Evolutionary conservation across 2,329 filamentous ascomycete genomes (phyloP).

Genomic region (Cryphonectria carpinicola): DNA sequence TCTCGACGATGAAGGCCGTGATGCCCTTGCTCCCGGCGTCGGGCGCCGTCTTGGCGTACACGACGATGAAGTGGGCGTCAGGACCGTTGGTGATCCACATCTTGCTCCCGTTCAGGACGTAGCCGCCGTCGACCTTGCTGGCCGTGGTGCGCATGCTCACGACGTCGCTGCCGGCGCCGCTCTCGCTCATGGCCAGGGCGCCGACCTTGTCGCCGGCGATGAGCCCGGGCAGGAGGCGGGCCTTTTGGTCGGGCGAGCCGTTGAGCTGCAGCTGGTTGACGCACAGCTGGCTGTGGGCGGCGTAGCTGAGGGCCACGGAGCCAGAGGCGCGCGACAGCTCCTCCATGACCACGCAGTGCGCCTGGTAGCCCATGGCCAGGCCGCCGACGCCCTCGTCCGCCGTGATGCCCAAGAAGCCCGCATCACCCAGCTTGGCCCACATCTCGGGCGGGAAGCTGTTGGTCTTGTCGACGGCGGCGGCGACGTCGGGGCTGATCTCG

Average conservation of each 20-base stretch:
- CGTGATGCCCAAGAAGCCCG: conserved; percentile 89
- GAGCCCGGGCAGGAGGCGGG: conserved; percentile 76
- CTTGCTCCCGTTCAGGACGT: conserved; percentile 84
- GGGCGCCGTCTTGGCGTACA: conserved; percentile 95
- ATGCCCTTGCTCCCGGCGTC: conserved; percentile 84
- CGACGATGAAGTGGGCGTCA: conserved; percentile 87
- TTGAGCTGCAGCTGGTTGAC: conserved; percentile 96
- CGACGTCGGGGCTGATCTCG: conserved; percentile 84
- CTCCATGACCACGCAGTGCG: conserved; percentile 94
- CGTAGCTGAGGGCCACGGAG: conserved; percentile 87
- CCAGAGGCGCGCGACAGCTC: conserved; percentile 87
- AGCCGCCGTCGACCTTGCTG: conserved; percentile 80
- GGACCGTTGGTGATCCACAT: conserved; percentile 99
- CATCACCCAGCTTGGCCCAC: conserved; percentile 92
- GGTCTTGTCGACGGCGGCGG: conserved; percentile 77
- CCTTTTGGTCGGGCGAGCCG: conserved; percentile 77
- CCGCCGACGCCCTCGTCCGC: conserved; percentile 92
- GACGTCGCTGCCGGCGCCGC: conserved; percentile 88
- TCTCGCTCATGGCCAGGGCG: conserved; percentile 93
- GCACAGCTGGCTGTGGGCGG: conserved; percentile 93
- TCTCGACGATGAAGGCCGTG: conserved; percentile 89
- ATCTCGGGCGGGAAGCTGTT: conserved; percentile 90
- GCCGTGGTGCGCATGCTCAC: conserved; percentile 93
- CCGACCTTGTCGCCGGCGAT: conserved; percentile 82
- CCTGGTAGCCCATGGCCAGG: conserved; percentile 91